Evolutionary conservation across 345 rosid species (phyloP).

Genomic region (Laguncularia racemosa): DNA sequence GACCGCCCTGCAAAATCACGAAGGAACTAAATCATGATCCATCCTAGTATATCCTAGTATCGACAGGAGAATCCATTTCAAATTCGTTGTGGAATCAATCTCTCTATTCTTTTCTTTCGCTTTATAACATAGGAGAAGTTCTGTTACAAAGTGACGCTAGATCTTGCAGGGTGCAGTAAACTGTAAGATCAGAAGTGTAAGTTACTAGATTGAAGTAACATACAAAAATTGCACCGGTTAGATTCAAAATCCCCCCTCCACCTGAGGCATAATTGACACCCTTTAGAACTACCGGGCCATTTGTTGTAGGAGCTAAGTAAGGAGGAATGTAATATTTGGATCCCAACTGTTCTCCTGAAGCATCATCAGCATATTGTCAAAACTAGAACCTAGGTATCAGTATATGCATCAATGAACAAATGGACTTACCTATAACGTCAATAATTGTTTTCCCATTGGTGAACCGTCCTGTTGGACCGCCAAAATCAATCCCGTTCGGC

Average conservation of each 20-base stretch:
- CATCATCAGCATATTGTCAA: neutral
- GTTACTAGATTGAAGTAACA: conserved; percentile 7
- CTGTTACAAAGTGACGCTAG: too few species aligned
- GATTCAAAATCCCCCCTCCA: conserved; percentile 70
- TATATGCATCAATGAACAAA: neutral
- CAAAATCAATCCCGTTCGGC: conserved; percentile 76
- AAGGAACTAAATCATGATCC: too few species aligned
- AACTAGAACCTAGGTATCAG: neutral
- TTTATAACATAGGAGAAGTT: too few species aligned
- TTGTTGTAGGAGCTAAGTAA: conserved; percentile 63
- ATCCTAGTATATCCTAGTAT: too few species aligned
- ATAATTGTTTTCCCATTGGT: conserved; percentile 74
- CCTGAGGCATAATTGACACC: conserved; percentile 89
- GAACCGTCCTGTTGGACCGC: conserved; percentile 64
- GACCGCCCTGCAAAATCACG: conserved; percentile 35
- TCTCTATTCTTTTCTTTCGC: too few species aligned
- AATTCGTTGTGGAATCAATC: too few species aligned
- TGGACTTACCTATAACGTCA: conserved; percentile 56
- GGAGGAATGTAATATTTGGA: conserved; percentile 43
- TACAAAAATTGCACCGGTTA: conserved; percentile 67
- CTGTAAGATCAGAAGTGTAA: too few species aligned
- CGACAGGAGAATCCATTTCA: too few species aligned
- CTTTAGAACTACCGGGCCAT: conserved; percentile 31
- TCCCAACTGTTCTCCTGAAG: conserved; percentile 38
- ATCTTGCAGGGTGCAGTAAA: too few species aligned